Evolutionary conservation across 2,329 filamentous ascomycete species (phyloP), one percentile per base, ranked within the genome.

Genomic region (Elsinoe necatrix): DNA sequence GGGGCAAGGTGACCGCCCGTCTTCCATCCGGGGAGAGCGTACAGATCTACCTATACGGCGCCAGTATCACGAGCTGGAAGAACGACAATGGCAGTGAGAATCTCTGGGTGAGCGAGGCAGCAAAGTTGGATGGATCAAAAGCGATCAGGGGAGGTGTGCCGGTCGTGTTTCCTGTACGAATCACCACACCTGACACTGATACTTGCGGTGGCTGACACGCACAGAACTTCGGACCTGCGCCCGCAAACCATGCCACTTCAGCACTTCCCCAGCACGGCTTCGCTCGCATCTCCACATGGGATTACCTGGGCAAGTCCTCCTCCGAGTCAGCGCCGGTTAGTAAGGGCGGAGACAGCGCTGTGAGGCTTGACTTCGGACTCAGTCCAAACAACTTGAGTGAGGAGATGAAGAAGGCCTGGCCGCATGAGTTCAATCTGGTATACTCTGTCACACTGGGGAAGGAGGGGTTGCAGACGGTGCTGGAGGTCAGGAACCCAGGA

Each of bases 321-420:
- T 82, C 80, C 4, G 85, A 90, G 69, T 72, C 72, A 7, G 67
- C 67, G 58, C 67, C 73, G 63, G 57, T 70, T 60, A 59, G 71
- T 71, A 67, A 66, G 35, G 67, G 66, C 45, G 75, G 75, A 60
- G 80, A 87, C 67, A 77, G 83, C 66, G 85, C 84, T 50, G 85
- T 97, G 62, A 96, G 95, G 79, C 84, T 98, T 59, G 93, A 98
- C 75, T 97, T 98, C 71, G 93, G 92, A 25, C 83, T 98, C 34
- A 89, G 86, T 54, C 80, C 83, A 25, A 78, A 80, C 54, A 86
- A 85, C 67, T 76, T 97, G 57, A 80, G 80, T 62, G 82, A 85
- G 0, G 80, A 84, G 42, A 80, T 81, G 63, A 82, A 81, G 67
- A 80, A 81, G 64, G 80, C 84, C 21, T 98, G 93, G 93, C 85